These are phyloP conservation scores for Cladophialophora exuberans DNA, from an alignment of 2,329 filamentous ascomycete genomes.

Conservation along the genomic window DNA sequence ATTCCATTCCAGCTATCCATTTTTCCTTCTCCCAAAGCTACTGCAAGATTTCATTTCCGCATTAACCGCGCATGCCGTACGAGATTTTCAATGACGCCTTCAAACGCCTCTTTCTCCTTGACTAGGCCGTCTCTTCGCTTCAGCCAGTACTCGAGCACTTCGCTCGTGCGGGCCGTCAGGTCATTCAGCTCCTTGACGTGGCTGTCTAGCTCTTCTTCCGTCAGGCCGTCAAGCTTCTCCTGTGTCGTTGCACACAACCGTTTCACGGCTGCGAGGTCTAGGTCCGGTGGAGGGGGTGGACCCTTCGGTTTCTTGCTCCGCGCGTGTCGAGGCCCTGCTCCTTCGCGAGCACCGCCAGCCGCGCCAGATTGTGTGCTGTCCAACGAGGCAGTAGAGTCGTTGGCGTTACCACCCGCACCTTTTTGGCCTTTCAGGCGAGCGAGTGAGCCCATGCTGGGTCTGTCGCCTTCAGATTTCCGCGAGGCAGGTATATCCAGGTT, in stretches of 20 bases:
- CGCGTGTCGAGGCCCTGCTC: constrained; percentile 31
- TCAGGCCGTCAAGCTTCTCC: constrained; percentile 78
- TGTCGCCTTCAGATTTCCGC: constrained; percentile 62
- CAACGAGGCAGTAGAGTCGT: constrained; percentile 38
- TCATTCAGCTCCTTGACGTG: constrained; percentile 73
- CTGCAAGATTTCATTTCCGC: constrained; percentile 56
- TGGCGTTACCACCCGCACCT: constrained; percentile 35
- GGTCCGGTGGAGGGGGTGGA: constrained; percentile 63
- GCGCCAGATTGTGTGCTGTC: constrained; percentile 38
- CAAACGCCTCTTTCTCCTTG: constrained; percentile 89
- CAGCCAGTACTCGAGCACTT: constrained; percentile 85
- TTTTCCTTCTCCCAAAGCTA: background rate
- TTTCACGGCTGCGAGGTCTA: constrained; percentile 78
- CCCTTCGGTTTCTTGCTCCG: constrained; percentile 56
- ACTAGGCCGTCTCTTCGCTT: constrained; percentile 83
- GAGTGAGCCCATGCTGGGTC: constrained; percentile 46
- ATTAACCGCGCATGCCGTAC: constrained; percentile 89
- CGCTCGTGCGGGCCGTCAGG: constrained; percentile 71
- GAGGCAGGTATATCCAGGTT: constrained; percentile 56
- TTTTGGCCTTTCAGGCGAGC: constrained; percentile 40
- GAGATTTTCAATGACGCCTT: constrained; percentile 94
- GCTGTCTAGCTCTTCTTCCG: constrained; percentile 70
- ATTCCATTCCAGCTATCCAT: too few species aligned
- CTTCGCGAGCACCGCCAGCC: too few species aligned
- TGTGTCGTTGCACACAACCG: constrained; percentile 83